Evolutionary conservation across 257 asterid genomes (phyloP), one percentile per base, ranked within the genome.

Genomic region (Parsonsia alboflavescens): DNA sequence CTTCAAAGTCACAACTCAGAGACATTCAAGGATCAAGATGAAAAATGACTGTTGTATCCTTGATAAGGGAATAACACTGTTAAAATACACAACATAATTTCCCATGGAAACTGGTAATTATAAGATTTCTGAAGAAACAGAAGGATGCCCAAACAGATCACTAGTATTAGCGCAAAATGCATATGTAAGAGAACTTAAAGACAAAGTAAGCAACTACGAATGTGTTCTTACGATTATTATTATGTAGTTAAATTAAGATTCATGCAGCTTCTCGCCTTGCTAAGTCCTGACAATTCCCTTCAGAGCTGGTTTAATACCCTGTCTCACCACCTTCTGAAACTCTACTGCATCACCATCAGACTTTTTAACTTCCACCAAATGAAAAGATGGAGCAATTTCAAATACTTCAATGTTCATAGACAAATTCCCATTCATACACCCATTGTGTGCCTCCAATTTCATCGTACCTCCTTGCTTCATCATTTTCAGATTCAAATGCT

Each of bases 341-440:
- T 86, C 95, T 2, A 80, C 41, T 28, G 86, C 64, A 81, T 86
- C 88, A 10, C 98, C 97, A 53, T 85, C 42, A 1, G 81, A 86
- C 80, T 81, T 88, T 77, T 77, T 86, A 80, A 93, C 75, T 86
- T 93, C 97, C 10, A 93, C 91, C 70, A 89, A 79, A 85, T 84
- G 85, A 68, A 84, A 87, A 22, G 84, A 77, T 5, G 85, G 72
- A 10, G 88, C 73, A 65, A 92, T 85, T 72, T 90, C 91, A 53
- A 73, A 90, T 5, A 93, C 82, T 1, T 73, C 78, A 24, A 84
- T 81, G 36, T 85, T 81, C 1, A 93, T 85, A 58, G 82, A 79
- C 75, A 90, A 59, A 45, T 45, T 69, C 65, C 75, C 86, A 5
- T 78, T 81, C 73, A 75, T 80, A 21, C 59, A 73, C 41, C 75